A percentile compares a stretch with the other conserved stretches of the same genome.
Conservation (phyloP, 2,329 filamentous ascomycete species). For the Lachnellula suecica region DNA sequence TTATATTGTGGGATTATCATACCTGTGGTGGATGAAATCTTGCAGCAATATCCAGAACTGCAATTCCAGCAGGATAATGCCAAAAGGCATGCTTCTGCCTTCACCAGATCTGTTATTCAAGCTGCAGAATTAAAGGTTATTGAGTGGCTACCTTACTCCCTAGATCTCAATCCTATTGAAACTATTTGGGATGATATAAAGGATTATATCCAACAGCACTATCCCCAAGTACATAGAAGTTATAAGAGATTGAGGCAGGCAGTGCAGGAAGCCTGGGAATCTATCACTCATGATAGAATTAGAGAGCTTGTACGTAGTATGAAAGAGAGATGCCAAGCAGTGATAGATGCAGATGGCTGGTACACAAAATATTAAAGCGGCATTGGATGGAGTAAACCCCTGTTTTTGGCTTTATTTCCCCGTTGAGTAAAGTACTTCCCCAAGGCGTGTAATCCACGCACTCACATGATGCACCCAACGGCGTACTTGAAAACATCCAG, state of each 20-base stretch:
- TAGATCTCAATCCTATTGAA: conserved; percentile 21
- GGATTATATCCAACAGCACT: conserved; percentile 18
- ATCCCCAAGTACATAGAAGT: conserved; percentile 12
- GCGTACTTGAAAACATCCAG: not conserved
- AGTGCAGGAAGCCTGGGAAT: conserved; percentile 18
- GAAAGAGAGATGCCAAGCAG: not conserved
- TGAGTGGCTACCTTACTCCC: conserved; percentile 13
- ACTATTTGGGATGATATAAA: conserved; percentile 21
- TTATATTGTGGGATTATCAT: conserved; percentile 13
- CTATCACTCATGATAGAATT: no score
- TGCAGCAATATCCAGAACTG: conserved; percentile 10
- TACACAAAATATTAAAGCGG: not conserved
- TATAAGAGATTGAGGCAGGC: conserved; percentile 12
- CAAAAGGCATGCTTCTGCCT: conserved; percentile 6
- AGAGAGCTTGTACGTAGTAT: no score
- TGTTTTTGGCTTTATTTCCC: not conserved
- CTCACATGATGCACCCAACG: not conserved
- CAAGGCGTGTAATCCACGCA: no score
- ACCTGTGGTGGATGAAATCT: conserved; percentile 10
- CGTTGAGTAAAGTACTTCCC: not conserved
- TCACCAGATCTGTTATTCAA: conserved; percentile 12
- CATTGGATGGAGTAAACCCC: not conserved
- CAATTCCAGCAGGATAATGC: conserved; percentile 16
- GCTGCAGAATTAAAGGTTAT: conserved; percentile 8
- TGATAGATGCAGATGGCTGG: not conserved